phyloP scores from a whole-genome alignment of 2,329 filamentous ascomycete species.

The Erysiphe pulchra region DNA sequence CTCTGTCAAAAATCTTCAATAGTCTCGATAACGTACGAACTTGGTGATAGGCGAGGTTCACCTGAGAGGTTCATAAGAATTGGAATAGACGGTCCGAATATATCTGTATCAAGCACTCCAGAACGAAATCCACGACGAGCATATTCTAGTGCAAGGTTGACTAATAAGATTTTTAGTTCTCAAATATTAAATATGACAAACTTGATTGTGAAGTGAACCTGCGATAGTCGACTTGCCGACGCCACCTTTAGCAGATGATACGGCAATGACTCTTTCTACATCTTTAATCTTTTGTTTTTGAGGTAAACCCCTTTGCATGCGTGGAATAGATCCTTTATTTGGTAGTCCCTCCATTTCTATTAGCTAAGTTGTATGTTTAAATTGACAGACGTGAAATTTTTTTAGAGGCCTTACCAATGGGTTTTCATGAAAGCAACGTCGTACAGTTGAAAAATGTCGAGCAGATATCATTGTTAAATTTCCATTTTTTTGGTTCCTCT shows the following conservation, averaged over 20 bases:
- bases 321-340: slow-evolving; percentile 44
- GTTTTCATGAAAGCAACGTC: slow-evolving; percentile 50
- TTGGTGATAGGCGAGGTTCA: slow-evolving; percentile 48
- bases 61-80: slow-evolving; percentile 64
- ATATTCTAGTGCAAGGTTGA: slow-evolving; percentile 69
- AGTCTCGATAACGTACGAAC: slow-evolving; percentile 21
- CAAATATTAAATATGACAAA: neutral
- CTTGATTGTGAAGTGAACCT: slow-evolving; percentile 21
- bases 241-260: slow-evolving; percentile 93
- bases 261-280: slow-evolving; percentile 81
- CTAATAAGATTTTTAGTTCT: slow-evolving; percentile 12
- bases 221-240: slow-evolving; percentile 92
- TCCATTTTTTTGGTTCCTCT: too few species aligned
- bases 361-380: neutral
- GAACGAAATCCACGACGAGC: slow-evolving; percentile 57
- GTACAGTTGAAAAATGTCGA: slow-evolving; percentile 6
- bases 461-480: too few species aligned
- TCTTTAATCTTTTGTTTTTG: slow-evolving; percentile 56
- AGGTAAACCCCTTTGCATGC: slow-evolving; percentile 59
- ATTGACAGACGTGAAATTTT: too few species aligned
- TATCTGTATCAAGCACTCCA: slow-evolving; percentile 84
- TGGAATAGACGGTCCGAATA: slow-evolving; percentile 87
- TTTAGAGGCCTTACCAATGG: slow-evolving; percentile 35
- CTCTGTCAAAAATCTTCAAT: neutral
- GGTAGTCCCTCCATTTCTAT: slow-evolving; percentile 44